Percentiles rank a stretch among this genome's conserved stretches.
phyloP scores from a whole-genome alignment of 202 grass and related monocot species.

The Carex arenaria region DNA sequence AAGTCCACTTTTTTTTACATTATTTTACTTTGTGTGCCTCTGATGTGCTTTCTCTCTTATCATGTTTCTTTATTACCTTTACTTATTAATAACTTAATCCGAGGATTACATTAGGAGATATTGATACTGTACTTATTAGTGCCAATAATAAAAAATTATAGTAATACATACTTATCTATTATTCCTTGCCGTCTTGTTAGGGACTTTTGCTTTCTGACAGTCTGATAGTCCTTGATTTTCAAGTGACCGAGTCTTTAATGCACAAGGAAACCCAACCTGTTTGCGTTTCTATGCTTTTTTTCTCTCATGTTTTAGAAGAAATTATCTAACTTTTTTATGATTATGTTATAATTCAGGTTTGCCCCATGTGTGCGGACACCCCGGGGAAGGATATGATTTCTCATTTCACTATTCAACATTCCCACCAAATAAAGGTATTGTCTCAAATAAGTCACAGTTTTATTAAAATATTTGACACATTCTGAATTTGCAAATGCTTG shows the following conservation, averaged over 20 bases:
- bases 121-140: neutral
- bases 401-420: constrained; percentile 69
- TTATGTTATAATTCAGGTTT: constrained; percentile 48
- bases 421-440: constrained; percentile 61
- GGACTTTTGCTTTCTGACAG: neutral
- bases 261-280: neutral
- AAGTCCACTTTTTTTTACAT: constrained; percentile 15
- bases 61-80: neutral
- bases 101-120: neutral
- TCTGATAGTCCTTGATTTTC: neutral
- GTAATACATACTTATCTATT: neutral
- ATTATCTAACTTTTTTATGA: neutral
- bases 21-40: neutral
- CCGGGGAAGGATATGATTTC: constrained; percentile 60
- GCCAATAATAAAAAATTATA: neutral
- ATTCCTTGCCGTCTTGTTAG: neutral
- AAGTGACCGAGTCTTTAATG: neutral
- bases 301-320: neutral
- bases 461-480: neutral
- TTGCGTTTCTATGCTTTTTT: neutral
- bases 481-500: neutral
- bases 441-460: neutral
- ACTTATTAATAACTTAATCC: neutral
- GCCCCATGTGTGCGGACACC: constrained; percentile 69
- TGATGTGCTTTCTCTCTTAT: neutral